These are phyloP conservation scores for Cucurbita moschata DNA, from an alignment of 306 rosid genomes.

Conservation along the genomic window DNA sequence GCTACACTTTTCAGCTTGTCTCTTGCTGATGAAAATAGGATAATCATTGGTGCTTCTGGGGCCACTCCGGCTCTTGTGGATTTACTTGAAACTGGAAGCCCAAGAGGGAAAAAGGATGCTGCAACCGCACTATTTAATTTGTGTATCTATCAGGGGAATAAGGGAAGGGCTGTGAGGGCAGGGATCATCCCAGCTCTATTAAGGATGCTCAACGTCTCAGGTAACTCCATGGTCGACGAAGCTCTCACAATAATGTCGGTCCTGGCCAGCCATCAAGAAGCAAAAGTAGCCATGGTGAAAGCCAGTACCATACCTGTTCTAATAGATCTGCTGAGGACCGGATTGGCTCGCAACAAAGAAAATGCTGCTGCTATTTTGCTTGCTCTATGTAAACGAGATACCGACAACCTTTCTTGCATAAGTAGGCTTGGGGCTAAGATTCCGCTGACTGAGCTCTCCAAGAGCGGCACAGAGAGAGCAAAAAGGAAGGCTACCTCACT, in stretches of 20 bases:
- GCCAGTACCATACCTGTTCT: constrained; percentile 84
- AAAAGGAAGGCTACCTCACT: constrained; percentile 82
- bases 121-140: constrained; percentile 84
- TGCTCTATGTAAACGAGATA: constrained; percentile 71
- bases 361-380: constrained; percentile 82
- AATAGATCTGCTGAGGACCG: constrained; percentile 72
- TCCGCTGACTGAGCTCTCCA: constrained; percentile 65
- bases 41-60: constrained; percentile 89
- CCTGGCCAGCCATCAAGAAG: constrained; percentile 88
- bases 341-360: constrained; percentile 81
- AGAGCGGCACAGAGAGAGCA: constrained; percentile 78
- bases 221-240: constrained; percentile 71
- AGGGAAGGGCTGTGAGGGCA: constrained; percentile 73
- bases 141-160: constrained; percentile 95
- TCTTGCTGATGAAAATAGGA: constrained; percentile 90
- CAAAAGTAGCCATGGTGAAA: constrained; percentile 59
- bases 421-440: constrained; percentile 83
- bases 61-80: constrained; percentile 80
- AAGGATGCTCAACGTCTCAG: constrained; percentile 74
- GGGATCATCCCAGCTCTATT: constrained; percentile 65
- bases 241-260: constrained; percentile 89
- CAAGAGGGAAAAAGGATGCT: constrained; percentile 90
- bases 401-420: constrained; percentile 57
- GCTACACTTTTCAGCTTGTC: constrained; percentile 92
- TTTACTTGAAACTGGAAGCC: constrained; percentile 73